These are phyloP conservation scores for Rhizopogon salebrosus DNA, from an alignment of 768 basidiomycete species.

Conservation along the genomic window DNA sequence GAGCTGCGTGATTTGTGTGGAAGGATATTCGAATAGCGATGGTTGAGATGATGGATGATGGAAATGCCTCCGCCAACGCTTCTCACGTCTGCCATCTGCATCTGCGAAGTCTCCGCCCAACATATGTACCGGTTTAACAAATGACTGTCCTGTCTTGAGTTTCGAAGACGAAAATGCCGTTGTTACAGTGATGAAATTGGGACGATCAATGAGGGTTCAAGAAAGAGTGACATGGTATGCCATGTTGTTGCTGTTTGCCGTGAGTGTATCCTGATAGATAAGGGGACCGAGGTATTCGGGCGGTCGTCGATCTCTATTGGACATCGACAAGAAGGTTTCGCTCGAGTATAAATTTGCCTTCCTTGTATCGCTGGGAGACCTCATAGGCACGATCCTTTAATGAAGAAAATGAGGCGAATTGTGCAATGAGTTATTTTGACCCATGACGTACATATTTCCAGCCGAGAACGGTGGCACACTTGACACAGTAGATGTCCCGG, in stretches of 20 bases:
- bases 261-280: conserved; percentile 7
- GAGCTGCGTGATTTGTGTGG: neutral
- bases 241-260: conserved; percentile 7
- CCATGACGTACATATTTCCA: conserved; percentile 95
- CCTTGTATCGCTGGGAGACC: conserved; percentile 91
- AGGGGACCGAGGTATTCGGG: conserved; percentile 5
- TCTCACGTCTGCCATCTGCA: conserved; percentile 3
- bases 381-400: conserved; percentile 90
- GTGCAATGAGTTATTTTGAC: conserved; percentile 3
- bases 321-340: conserved; percentile 85
- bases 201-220: conserved; percentile 5
- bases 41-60: neutral
- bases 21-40: conserved; percentile 8
- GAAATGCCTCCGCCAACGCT: conserved; percentile 5
- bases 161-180: conserved; percentile 9
- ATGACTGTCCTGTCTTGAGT: conserved; percentile 11
- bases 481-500: conserved; percentile 90
- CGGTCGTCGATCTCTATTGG: conserved; percentile 42
- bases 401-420: conserved; percentile 2
- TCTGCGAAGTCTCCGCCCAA: neutral
- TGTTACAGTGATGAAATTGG: conserved; percentile 14
- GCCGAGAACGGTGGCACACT: conserved; percentile 81
- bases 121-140: conserved; percentile 15
- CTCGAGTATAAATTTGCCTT: conserved; percentile 97
- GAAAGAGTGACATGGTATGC: conserved; percentile 8